phyloP scores from a whole-genome alignment of 352 stramenopile genomes.

The Phytophthora ohioensis region DNA sequence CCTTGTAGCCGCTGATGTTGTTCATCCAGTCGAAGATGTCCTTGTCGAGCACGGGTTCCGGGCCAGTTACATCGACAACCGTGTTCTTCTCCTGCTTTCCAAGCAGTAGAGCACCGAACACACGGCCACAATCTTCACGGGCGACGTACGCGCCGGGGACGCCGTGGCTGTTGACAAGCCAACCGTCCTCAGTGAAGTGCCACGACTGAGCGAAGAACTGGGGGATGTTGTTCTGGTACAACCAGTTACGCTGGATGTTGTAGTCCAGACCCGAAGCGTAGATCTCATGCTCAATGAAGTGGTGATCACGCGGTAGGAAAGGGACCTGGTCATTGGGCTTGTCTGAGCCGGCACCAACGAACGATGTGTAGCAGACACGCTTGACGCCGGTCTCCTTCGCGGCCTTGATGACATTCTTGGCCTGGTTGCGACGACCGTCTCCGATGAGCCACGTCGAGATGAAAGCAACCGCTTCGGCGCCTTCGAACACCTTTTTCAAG shows the following conservation, averaged over 20 bases:
- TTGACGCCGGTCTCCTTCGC: slow-evolving; percentile 40
- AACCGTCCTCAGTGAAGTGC: slow-evolving; percentile 44
- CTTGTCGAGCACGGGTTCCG: slow-evolving; percentile 24
- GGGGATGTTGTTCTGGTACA: slow-evolving; percentile 49
- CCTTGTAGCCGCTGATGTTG: slow-evolving; percentile 32
- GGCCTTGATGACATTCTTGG: slow-evolving; percentile 23
- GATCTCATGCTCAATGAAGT: slow-evolving; percentile 32
- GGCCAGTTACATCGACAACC: slow-evolving; percentile 38
- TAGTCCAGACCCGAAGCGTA: slow-evolving; percentile 36
- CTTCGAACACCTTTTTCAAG: slow-evolving; percentile 37
- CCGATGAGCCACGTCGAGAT: slow-evolving; percentile 46
- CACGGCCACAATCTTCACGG: slow-evolving; percentile 34
- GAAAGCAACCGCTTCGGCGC: slow-evolving; percentile 32
- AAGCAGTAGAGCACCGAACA: slow-evolving; percentile 32
- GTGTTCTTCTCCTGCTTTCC: slow-evolving; percentile 29
- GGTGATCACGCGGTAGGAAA: slow-evolving; percentile 43
- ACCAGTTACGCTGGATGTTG: slow-evolving; percentile 51
- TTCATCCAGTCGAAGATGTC: slow-evolving; percentile 43
- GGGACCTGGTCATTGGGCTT: slow-evolving; percentile 38
- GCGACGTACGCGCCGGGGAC: slow-evolving; percentile 37
- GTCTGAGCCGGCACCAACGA: slow-evolving; percentile 30
- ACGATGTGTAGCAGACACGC: slow-evolving; percentile 45
- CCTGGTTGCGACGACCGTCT: slow-evolving; percentile 31
- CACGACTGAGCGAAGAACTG: slow-evolving; percentile 32
- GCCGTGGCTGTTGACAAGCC: slow-evolving; percentile 43